These are phyloP conservation scores for Lantana camara DNA, from an alignment of 257 asterid species.

Conservation along the genomic window DNA sequence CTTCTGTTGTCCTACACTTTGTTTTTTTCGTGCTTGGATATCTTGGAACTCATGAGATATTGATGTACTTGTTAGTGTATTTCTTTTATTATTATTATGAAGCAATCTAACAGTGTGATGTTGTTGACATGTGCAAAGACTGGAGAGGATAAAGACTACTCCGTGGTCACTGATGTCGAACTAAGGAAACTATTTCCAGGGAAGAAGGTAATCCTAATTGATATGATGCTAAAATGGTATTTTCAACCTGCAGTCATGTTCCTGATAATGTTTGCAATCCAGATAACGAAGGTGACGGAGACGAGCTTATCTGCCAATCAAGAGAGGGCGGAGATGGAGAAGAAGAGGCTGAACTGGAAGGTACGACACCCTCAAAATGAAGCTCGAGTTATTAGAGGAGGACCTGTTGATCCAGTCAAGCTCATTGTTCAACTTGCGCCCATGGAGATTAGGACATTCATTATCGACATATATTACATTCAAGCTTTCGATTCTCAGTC, in stretches of 20 bases:
- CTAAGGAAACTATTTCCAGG: slow-evolving; percentile 67
- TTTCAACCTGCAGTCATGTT: not conserved
- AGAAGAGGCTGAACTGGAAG: slow-evolving; percentile 66
- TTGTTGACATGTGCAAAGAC: slow-evolving; percentile 44
- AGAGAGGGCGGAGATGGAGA: slow-evolving; percentile 71
- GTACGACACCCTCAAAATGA: slow-evolving; percentile 39
- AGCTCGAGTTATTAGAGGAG: slow-evolving; percentile 48
- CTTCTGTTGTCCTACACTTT: too few relatives aligned
- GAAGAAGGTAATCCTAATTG: slow-evolving; percentile 49
- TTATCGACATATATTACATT: slow-evolving; percentile 42
- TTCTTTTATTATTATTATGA: not conserved
- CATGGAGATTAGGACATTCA: slow-evolving; percentile 76
- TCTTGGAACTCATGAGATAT: too few relatives aligned
- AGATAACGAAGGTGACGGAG: slow-evolving; percentile 61
- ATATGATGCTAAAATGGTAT: not conserved
- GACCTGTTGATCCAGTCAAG: slow-evolving; percentile 60
- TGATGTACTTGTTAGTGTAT: too few relatives aligned
- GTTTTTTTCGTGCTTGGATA: too few relatives aligned
- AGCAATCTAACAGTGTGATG: slow-evolving; percentile 15
- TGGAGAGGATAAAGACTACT: slow-evolving; percentile 71
- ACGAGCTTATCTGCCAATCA: slow-evolving; percentile 75
- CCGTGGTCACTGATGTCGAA: slow-evolving; percentile 60
- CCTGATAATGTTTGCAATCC: not conserved
- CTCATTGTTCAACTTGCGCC: slow-evolving; percentile 70
- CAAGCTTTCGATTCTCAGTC: slow-evolving; percentile 16